These are phyloP conservation scores for Hymenoscyphus scutula DNA, from an alignment of 2,329 filamentous ascomycete genomes.

Conservation along the genomic window DNA sequence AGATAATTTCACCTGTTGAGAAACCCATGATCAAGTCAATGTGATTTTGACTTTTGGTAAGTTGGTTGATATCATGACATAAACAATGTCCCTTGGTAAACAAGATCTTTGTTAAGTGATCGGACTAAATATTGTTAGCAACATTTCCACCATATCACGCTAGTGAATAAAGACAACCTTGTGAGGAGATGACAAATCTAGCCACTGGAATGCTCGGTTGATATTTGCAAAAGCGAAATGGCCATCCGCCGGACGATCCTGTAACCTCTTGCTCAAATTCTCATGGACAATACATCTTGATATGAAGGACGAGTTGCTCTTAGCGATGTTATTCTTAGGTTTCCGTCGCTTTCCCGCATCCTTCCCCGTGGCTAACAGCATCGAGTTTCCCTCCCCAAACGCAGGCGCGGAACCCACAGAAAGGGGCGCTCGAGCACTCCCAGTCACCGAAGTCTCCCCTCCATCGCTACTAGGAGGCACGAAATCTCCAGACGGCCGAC, in stretches of 20 bases:
- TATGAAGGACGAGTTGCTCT: slow-evolving; percentile 98
- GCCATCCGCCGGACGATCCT: slow-evolving; percentile 74
- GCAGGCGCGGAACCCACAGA: slow-evolving; percentile 52
- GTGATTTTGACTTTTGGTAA: slow-evolving; percentile 76
- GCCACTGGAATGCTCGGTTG: slow-evolving; percentile 93
- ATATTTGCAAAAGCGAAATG: slow-evolving; percentile 93
- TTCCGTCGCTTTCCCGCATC: slow-evolving; percentile 81
- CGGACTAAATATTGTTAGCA: slow-evolving; percentile 53
- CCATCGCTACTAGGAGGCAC: slow-evolving; percentile 56
- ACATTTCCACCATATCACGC: not conserved
- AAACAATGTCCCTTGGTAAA: slow-evolving; percentile 96
- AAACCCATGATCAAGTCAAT: slow-evolving; percentile 94
- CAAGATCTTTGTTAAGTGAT: slow-evolving; percentile 91
- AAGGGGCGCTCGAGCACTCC: slow-evolving; percentile 35
- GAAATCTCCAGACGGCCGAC: slow-evolving; percentile 58
- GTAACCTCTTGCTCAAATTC: slow-evolving; percentile 70
- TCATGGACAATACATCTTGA: slow-evolving; percentile 95
- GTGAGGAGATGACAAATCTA: slow-evolving; percentile 75
- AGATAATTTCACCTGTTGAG: slow-evolving; percentile 94
- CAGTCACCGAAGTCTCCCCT: slow-evolving; percentile 51
- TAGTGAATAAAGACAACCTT: slow-evolving; percentile 49
- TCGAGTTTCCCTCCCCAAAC: slow-evolving; percentile 83
- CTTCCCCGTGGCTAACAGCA: slow-evolving; percentile 63
- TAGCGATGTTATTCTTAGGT: slow-evolving; percentile 96
- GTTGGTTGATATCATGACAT: slow-evolving; percentile 85